Base-by-base conservation (phyloP, 352 stramenopile species). In the Globisporangium takayamanum region DNA sequence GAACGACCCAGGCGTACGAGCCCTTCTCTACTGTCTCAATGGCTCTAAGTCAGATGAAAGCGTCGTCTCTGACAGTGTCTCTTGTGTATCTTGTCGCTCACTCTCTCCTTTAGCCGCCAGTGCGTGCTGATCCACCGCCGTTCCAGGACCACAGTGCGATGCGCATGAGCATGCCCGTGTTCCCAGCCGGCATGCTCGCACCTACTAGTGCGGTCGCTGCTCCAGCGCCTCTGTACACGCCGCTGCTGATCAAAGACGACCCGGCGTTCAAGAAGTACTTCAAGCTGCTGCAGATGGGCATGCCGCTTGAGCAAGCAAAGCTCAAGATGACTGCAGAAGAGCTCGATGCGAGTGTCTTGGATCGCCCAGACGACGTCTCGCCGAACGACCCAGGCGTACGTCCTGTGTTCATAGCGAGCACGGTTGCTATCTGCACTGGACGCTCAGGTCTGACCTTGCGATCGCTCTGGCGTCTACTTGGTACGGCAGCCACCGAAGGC, bases 271-370 rank as follows among this genome's bases (percentile, higher is more conserved):
- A 74, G 25, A 95, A 95, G 56, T 93, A 88, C 56, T 93, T 95
- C 59, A 95, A 95, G 52, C 67, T 93, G 10, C 63, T 66, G 30
- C 69, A 83, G 62, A 87, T 95, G 82, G 85, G 85, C 5, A 92
- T 95, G 83, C 81, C 83, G 18, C 61, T 72, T 20, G 85, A 89
- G 39, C 83, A 95, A 55, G 84, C 89, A 41, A 85, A 91, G 66
- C 69, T 92, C 25, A 93, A 93, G 60, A 93, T 93, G 83, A 71
- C 76, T 14, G 73, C 77, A 11, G 83, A 92, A 15, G 69, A 85
- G 2, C 55, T 88, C 16, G 77, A 93, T 37, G 65, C 78, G 11
- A 68, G 68, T 10, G 47, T 93, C 15, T 63, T 95, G 47, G 84
- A 93, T 57, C 73, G 63, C 39, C 84, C 83, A 2, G 77, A 92